Evolutionary conservation across 306 rosid genomes (phyloP).

Genomic region (Chamaecrista fasciculata): DNA sequence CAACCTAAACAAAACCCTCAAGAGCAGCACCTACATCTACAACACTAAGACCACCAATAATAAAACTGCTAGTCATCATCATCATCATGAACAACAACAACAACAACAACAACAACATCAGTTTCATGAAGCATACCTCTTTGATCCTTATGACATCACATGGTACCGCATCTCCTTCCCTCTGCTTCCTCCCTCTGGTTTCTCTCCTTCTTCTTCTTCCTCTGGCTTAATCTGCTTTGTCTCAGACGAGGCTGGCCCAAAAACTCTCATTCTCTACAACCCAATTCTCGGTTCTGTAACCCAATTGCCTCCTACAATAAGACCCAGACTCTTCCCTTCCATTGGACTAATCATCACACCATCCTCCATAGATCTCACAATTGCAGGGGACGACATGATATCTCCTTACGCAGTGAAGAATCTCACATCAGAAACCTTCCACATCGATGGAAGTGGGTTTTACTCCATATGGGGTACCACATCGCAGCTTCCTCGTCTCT

Average conservation of each 20-base stretch:
- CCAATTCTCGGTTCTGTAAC: slow-evolving; percentile 77
- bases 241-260: slow-evolving; percentile 80
- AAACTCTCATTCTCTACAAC: slow-evolving; percentile 67
- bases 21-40: slow-evolving; percentile 40
- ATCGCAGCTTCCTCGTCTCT: slow-evolving; percentile 71
- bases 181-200: slow-evolving; percentile 56
- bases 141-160: slow-evolving; percentile 68
- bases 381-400: slow-evolving; percentile 92
- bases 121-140: slow-evolving; percentile 63
- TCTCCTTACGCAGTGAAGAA: slow-evolving; percentile 92
- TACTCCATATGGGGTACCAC: slow-evolving; percentile 81
- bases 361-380: slow-evolving; percentile 61
- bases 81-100: too few species aligned
- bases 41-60: slow-evolving; percentile 19
- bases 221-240: slow-evolving; percentile 74
- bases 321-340: slow-evolving; percentile 88
- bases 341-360: slow-evolving; percentile 64
- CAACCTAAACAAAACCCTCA: slow-evolving; percentile 57
- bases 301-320: slow-evolving; percentile 63
- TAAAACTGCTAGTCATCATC: too few species aligned
- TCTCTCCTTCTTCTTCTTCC: slow-evolving; percentile 77
- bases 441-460: slow-evolving; percentile 77
- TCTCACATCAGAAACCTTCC: slow-evolving; percentile 78
- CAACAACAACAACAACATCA: too few species aligned
- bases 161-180: slow-evolving; percentile 74